Evolutionary conservation across 805 yeast species (phyloP).

Genomic region (Martiniozyma abietophila): DNA sequence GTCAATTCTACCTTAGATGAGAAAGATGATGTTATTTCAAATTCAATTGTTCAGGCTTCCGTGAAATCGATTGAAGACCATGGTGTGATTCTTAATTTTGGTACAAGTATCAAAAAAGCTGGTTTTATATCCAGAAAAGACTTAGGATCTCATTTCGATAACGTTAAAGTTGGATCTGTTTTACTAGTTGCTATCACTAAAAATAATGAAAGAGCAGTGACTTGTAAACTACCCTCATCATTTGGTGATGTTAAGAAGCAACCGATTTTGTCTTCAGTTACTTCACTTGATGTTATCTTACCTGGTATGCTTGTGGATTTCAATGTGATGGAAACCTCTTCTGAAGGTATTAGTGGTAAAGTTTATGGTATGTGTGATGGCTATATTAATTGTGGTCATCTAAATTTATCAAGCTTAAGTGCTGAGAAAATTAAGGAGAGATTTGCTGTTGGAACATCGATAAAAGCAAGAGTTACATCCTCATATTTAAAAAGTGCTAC

Average conservation of each 20-base stretch:
- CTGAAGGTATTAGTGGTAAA: conserved; percentile 61
- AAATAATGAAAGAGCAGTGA: conserved; percentile 46
- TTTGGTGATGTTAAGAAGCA: conserved; percentile 36
- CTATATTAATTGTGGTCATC: conserved; percentile 59
- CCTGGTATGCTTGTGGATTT: conserved; percentile 84
- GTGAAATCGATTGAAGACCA: conserved; percentile 84
- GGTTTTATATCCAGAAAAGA: conserved; percentile 77
- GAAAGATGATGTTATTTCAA: conserved; percentile 55
- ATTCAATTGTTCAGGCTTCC: conserved; percentile 64
- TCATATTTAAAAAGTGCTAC: conserved; percentile 38
- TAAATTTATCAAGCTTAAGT: conserved; percentile 33
- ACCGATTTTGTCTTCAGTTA: conserved; percentile 43
- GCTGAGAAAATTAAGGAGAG: conserved; percentile 44
- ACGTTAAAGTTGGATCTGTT: conserved; percentile 49
- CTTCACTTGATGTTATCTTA: conserved; percentile 69
- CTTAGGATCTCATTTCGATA: conserved; percentile 21
- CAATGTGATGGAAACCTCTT: conserved; percentile 46
- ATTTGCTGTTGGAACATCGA: conserved; percentile 55
- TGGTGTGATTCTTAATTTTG: conserved; percentile 72
- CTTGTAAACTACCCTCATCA: conserved; percentile 39
- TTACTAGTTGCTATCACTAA: conserved; percentile 51
- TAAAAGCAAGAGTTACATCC: conserved; percentile 66
- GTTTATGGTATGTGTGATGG: conserved; percentile 70
- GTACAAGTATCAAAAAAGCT: conserved; percentile 38
- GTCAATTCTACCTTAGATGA: conserved; percentile 53